Percentiles rank a stretch among this genome's conserved stretches.
Evolutionary conservation across 148 eudicot species (phyloP).

Genomic region (Spergularia marina): DNA sequence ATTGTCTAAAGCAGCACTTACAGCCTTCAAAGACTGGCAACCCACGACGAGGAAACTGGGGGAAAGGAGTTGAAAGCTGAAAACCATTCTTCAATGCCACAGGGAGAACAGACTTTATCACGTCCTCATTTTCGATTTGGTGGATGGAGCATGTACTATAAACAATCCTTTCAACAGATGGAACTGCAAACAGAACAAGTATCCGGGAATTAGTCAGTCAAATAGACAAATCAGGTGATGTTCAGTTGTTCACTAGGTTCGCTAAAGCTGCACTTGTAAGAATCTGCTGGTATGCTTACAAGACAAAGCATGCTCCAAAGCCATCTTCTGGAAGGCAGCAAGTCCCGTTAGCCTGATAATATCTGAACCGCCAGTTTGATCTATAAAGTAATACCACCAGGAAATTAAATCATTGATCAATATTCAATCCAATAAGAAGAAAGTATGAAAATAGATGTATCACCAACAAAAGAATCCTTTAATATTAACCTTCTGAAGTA

Average conservation of each 20-base stretch:
- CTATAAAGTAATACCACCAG: constrained; percentile 22
- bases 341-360: constrained; percentile 55
- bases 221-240: neutral
- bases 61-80: constrained; percentile 67
- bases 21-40: constrained; percentile 81
- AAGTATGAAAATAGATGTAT: neutral
- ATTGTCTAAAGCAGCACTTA: constrained; percentile 39
- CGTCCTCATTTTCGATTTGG: constrained; percentile 95
- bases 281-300: constrained; percentile 49
- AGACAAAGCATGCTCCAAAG: constrained; percentile 76
- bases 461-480: neutral
- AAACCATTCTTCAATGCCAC: constrained; percentile 66
- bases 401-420: neutral
- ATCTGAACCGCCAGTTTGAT: constrained; percentile 38
- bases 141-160: constrained; percentile 95
- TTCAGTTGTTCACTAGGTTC: neutral
- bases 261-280: neutral
- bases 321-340: constrained; percentile 86
- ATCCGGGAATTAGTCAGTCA: neutral
- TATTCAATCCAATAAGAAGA: neutral
- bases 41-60: constrained; percentile 91
- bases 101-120: constrained; percentile 64
- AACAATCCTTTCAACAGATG: constrained; percentile 87
- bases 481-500: neutral
- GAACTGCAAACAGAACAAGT: constrained; percentile 47